phyloP scores from a whole-genome alignment of 2,329 filamentous ascomycete species.

The Aspergillus sp. region DNA sequence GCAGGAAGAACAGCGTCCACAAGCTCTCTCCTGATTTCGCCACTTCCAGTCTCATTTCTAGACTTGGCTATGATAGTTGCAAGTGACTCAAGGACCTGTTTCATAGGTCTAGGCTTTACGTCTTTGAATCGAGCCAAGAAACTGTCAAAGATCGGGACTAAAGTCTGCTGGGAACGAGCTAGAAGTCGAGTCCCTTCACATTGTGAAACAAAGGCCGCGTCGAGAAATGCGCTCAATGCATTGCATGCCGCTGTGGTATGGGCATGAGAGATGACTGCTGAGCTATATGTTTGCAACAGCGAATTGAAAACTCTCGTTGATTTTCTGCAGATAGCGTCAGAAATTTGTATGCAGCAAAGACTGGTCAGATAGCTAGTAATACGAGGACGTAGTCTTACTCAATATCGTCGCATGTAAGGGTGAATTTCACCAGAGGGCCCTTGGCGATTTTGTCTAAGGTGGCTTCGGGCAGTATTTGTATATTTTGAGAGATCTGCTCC shows the following conservation, averaged over 20 bases:
- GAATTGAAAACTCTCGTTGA: conserved; percentile 39
- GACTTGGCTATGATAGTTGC: conserved; percentile 33
- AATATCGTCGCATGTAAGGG: conserved; percentile 28
- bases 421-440: conserved; percentile 37
- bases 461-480: conserved; percentile 37
- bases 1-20: conserved; percentile 33
- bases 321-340: conserved; percentile 25
- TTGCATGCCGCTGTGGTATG: conserved; percentile 47
- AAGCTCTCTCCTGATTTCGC: conserved; percentile 25
- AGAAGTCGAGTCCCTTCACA: conserved; percentile 33
- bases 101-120: conserved; percentile 46
- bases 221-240: conserved; percentile 45
- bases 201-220: conserved; percentile 35
- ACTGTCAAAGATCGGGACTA: conserved; percentile 42
- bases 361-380: not conserved
- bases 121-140: conserved; percentile 44
- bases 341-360: not conserved
- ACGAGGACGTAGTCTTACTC: conserved; percentile 30
- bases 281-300: conserved; percentile 43
- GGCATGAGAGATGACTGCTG: conserved; percentile 35
- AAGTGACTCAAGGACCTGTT: conserved; percentile 45
- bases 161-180: conserved; percentile 34
- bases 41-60: conserved; percentile 20
- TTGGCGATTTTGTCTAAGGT: conserved; percentile 35
- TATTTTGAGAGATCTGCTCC: conserved; percentile 34